These are phyloP conservation scores for Heteromeles arbutifolia DNA, from an alignment of 306 rosid species.

Conservation along the genomic window DNA sequence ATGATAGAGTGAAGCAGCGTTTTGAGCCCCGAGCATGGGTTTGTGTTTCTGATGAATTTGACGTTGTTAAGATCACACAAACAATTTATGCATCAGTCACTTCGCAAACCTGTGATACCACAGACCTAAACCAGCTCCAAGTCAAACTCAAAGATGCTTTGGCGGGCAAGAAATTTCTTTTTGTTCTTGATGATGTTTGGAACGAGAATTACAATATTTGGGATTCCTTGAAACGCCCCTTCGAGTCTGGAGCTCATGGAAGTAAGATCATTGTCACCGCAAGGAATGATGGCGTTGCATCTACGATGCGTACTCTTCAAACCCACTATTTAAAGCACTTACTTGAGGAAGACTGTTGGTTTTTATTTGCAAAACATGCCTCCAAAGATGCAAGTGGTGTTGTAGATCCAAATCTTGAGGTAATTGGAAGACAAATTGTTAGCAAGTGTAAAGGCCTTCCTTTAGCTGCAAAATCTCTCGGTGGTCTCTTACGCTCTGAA, in stretches of 20 bases:
- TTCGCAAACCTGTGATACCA: background rate
- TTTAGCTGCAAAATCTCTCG: background rate
- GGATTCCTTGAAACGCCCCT: background rate
- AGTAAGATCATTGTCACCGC: slow-evolving; percentile 2
- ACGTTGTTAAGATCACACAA: background rate
- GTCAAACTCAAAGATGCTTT: background rate
- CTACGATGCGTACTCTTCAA: background rate
- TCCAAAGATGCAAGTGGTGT: background rate
- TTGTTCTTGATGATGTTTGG: slow-evolving; percentile 1
- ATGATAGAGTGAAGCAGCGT: background rate
- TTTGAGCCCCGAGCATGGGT: background rate
- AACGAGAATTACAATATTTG: background rate
- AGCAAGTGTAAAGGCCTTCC: slow-evolving; percentile 1
- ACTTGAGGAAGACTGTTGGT: background rate
- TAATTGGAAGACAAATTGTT: slow-evolving; percentile 5
- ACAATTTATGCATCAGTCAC: background rate
- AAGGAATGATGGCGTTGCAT: background rate
- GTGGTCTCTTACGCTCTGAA: background rate
- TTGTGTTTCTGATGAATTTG: background rate
- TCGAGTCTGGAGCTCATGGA: background rate
- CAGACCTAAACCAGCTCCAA: background rate
- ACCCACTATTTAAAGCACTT: background rate
- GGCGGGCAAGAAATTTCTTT: background rate
- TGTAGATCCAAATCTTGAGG: background rate
- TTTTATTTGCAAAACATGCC: background rate